Evolutionary conservation across 345 rosid genomes (phyloP).

Genomic region (Pistacia integerrima): DNA sequence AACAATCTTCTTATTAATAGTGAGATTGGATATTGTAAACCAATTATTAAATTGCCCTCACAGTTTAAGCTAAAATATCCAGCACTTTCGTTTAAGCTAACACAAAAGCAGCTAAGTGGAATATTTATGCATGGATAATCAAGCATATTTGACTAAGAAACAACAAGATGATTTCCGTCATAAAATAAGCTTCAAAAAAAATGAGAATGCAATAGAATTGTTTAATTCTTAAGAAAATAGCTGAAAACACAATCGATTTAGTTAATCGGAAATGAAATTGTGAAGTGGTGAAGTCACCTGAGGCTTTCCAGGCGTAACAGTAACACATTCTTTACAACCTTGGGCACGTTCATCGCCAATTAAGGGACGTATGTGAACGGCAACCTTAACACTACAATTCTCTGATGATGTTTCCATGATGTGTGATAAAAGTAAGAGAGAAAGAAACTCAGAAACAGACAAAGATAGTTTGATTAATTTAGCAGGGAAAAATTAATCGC

Average conservation of each 20-base stretch:
- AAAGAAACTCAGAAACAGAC: constrained; percentile 12
- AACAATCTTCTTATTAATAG: background rate
- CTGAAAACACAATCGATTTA: background rate
- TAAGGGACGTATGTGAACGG: constrained; percentile 76
- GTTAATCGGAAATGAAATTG: background rate
- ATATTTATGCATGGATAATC: background rate
- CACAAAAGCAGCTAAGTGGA: background rate
- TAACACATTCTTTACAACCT: constrained; percentile 78
- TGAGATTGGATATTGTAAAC: background rate
- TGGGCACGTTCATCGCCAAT: constrained; percentile 71
- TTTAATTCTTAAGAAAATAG: background rate
- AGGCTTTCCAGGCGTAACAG: constrained; percentile 63
- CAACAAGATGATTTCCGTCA: background rate
- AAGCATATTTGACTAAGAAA: background rate
- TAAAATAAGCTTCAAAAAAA: background rate
- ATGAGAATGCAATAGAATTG: background rate
- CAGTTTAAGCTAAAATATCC: too few relatives aligned
- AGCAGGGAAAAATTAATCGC: constrained; percentile 21
- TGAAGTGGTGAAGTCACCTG: constrained; percentile 44
- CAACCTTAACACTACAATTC: constrained; percentile 72
- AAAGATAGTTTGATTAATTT: constrained; percentile 4
- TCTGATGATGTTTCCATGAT: constrained; percentile 41
- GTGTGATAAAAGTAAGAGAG: background rate
- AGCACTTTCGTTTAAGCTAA: too few relatives aligned
- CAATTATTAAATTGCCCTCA: background rate